A percentile compares a stretch with the other conserved stretches of the same genome.
These are phyloP conservation scores for Ophiostoma ips DNA, from an alignment of 2,329 filamentous ascomycete genomes.

Conservation along the genomic window DNA sequence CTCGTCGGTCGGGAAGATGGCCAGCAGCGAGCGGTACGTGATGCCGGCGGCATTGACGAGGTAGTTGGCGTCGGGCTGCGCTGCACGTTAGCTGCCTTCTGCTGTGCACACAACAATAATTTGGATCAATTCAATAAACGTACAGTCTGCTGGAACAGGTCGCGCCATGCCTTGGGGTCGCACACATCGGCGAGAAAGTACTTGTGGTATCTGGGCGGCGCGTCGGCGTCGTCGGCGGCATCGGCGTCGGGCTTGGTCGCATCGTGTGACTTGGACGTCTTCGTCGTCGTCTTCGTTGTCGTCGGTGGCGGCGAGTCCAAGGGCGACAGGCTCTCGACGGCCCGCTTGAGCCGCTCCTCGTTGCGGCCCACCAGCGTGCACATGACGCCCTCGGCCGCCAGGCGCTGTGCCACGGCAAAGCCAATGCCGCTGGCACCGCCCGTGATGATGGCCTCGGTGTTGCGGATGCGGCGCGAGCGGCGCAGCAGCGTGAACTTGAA, in stretches of 20 bases:
- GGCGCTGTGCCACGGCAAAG: constrained; percentile 49
- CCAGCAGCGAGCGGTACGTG: constrained; percentile 50
- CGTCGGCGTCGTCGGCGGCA: background rate
- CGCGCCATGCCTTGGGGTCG: constrained; percentile 12
- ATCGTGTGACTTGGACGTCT: background rate
- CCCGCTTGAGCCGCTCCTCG: constrained; percentile 27
- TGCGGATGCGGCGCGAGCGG: constrained; percentile 14
- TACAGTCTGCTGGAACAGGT: constrained; percentile 6
- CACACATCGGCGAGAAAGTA: constrained; percentile 15
- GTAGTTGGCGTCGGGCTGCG: constrained; percentile 27
- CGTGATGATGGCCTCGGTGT: constrained; percentile 44
- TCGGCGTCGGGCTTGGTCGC: background rate
- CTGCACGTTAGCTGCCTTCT: no score
- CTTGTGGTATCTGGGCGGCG: background rate
- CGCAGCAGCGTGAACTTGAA: constrained; percentile 22
- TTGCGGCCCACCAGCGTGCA: constrained; percentile 49
- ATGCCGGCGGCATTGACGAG: constrained; percentile 73
- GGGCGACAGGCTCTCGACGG: constrained; percentile 20
- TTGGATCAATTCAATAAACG: no score
- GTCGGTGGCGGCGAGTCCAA: constrained; percentile 15
- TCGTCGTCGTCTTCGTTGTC: no score
- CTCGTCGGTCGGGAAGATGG: constrained; percentile 33
- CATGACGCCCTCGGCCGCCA: constrained; percentile 46
- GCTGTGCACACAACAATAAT: no score
- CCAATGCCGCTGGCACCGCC: constrained; percentile 62